phyloP scores from a whole-genome alignment of 2,329 filamentous ascomycete species.

The Seiridium cupressi region DNA sequence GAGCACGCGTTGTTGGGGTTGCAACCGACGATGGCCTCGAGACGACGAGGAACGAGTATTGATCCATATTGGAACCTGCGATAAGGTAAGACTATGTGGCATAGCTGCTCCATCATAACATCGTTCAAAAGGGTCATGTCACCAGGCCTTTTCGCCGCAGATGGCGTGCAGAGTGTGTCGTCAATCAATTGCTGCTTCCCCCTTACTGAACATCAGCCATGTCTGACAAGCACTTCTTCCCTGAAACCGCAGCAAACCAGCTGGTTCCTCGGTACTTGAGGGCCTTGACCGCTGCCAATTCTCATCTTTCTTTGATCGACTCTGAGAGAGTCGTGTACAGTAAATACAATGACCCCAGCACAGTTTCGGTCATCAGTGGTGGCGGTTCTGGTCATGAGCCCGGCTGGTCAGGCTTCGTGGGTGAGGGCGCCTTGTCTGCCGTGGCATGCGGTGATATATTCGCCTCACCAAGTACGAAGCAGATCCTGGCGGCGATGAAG shows the following conservation, averaged over 20 bases:
- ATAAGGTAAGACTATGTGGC: no score
- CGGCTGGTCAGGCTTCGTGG: conserved; percentile 69
- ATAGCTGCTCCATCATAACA: no score
- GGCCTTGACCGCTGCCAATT: conserved; percentile 19
- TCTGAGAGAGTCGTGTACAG: conserved; percentile 39
- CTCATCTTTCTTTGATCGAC: conserved; percentile 38
- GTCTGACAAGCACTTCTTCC: conserved; percentile 12
- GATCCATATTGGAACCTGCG: no score
- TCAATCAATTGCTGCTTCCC: neutral
- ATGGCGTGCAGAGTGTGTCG: neutral
- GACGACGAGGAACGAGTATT: neutral
- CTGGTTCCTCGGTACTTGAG: conserved; percentile 22
- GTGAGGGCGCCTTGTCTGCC: conserved; percentile 64
- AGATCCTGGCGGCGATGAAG: conserved; percentile 64
- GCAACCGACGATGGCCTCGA: neutral
- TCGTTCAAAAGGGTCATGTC: neutral
- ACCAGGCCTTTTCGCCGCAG: neutral
- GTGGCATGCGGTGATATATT: conserved; percentile 75
- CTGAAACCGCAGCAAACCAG: conserved; percentile 15
- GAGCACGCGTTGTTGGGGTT: neutral
- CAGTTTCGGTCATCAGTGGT: conserved; percentile 61
- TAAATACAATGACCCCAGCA: conserved; percentile 24
- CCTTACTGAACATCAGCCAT: neutral
- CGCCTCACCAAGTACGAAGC: conserved; percentile 70
- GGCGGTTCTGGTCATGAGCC: conserved; percentile 75